Percentiles rank a stretch among this genome's conserved stretches.
phyloP scores from a whole-genome alignment of 306 rosid species.

The Quercus variabilis region DNA sequence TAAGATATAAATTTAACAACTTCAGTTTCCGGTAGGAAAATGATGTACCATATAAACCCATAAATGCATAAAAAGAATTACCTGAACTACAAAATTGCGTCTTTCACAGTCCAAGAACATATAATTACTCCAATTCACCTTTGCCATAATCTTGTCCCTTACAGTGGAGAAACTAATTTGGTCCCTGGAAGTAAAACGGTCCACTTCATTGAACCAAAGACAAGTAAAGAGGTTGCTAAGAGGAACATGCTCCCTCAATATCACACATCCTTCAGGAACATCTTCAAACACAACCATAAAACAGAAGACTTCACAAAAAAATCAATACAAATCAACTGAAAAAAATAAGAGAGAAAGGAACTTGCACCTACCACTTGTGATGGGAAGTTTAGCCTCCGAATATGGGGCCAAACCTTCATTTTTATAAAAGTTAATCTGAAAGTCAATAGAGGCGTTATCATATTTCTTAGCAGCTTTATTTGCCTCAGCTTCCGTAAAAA shows the following conservation, averaged over 20 bases:
- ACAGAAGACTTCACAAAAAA: constrained; percentile 11
- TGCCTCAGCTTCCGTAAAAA: constrained; percentile 91
- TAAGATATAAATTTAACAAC: not conserved
- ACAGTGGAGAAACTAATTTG: constrained; percentile 82
- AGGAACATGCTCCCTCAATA: constrained; percentile 83
- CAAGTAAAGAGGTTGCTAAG: constrained; percentile 88
- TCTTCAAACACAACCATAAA: constrained; percentile 54
- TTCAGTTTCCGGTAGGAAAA: not conserved
- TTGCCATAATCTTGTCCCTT: constrained; percentile 61
- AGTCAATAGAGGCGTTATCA: constrained; percentile 81
- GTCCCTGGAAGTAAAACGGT: constrained; percentile 95
- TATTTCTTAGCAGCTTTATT: constrained; percentile 94
- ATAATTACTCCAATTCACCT: constrained; percentile 62
- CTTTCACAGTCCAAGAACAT: constrained; percentile 95
- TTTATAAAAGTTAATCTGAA: constrained; percentile 77
- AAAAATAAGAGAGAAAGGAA: not conserved
- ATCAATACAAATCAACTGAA: constrained; percentile 5
- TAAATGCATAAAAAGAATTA: constrained; percentile 22
- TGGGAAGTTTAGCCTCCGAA: constrained; percentile 86
- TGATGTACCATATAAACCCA: not conserved
- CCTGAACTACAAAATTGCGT: constrained; percentile 91
- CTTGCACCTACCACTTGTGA: constrained; percentile 73
- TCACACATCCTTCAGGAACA: constrained; percentile 98
- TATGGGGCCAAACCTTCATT: constrained; percentile 88
- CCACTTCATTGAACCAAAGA: constrained; percentile 98